Base-by-base conservation (phyloP, 495 filamentous ascomycete genomes). In the Penicillium crystallinum region DNA sequence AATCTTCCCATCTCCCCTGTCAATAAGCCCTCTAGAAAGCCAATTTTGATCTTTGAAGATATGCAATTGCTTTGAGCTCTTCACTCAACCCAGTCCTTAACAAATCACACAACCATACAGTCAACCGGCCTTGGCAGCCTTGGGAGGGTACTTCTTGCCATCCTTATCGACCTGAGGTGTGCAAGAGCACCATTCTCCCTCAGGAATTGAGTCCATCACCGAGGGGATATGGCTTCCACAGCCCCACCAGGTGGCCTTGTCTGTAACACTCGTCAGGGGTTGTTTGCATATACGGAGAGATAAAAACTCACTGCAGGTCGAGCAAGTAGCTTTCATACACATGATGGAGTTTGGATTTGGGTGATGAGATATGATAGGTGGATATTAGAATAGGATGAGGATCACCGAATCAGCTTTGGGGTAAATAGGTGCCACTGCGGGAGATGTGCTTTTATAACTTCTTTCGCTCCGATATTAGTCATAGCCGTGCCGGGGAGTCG, bases 221-320 rank as follows among this genome's bases (percentile, higher is more conserved):
- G 57, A 66, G 14, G 85, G 77, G 41, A 91, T 76, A 59, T 91
- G 87, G 23, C 34, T 65, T 36, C 87, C 87, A 70, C 88, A 91
- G 49, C 87, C 87, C 56, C 68, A 77, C 87, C 87, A 91, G 42
- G 84, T 80, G 49, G 70, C 65, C 54, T 88, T 85, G 47, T 79
- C 87, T 89, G 48, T 55, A 37, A 33, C 25, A 34, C 1, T 23
- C 44, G 51, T 63, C 44, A 58, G 53, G 18, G 11, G 15, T 1
- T 34, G 2, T 22, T 37, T 19, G 11, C 15, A 12, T 15, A 23
- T n/a, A 18, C 15, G 8, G 12, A 15, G 23, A 21, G 17, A 19
- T 23, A 2, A 2, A 30, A 29, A 69, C 71, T 48, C 68, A 80
- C 77, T 68, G 67, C 77, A 80, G 37, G 61, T 75, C 3, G 68